Percentiles rank a stretch among this genome's conserved stretches.
Evolutionary conservation across 2,329 filamentous ascomycete species (phyloP).

Genomic region (Dissoconium aciculare): DNA sequence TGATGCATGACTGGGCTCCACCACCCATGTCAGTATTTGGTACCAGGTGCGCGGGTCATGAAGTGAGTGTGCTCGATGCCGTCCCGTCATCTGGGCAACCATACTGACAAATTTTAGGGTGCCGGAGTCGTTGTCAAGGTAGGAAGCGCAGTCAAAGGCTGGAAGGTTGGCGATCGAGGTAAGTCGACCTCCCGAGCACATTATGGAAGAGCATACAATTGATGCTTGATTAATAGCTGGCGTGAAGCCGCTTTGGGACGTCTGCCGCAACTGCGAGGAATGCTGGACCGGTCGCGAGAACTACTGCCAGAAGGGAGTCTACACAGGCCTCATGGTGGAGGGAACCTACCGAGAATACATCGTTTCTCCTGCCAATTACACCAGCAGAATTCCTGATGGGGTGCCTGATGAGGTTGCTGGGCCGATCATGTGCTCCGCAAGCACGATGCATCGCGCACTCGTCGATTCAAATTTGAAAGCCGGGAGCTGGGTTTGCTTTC

Average conservation of each 20-base stretch:
- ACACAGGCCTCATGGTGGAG: slow-evolving; percentile 31
- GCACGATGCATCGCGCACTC: slow-evolving; percentile 44
- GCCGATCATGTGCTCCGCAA: slow-evolving; percentile 45
- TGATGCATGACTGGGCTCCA: slow-evolving; percentile 38
- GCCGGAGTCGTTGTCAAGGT: slow-evolving; percentile 44
- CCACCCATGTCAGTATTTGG: slow-evolving; percentile 31
- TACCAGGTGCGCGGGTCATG: slow-evolving; percentile 28
- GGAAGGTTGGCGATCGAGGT: slow-evolving; percentile 40
- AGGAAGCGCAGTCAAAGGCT: slow-evolving; percentile 37
- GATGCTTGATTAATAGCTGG: no score
- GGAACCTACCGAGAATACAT: slow-evolving; percentile 47
- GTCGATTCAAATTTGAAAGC: slow-evolving; percentile 36
- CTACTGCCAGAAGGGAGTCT: slow-evolving; percentile 34
- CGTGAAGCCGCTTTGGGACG: slow-evolving; percentile 37
- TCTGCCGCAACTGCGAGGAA: slow-evolving; percentile 34
- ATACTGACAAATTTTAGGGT: slow-evolving; percentile 21
- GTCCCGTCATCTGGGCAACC: slow-evolving; percentile 16
- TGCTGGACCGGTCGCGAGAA: slow-evolving; percentile 41
- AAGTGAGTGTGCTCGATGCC: slow-evolving; percentile 31
- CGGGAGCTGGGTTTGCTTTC: slow-evolving; percentile 41
- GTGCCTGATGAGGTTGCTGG: slow-evolving; percentile 42
- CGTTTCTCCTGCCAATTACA: slow-evolving; percentile 40
- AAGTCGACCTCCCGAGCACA: slow-evolving; percentile 23
- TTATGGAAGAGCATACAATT: background rate
- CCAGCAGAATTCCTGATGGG: slow-evolving; percentile 40